Evolutionary conservation across 2,329 filamentous ascomycete genomes (phyloP).

Genomic region (Scedosporium aurantiacum): DNA sequence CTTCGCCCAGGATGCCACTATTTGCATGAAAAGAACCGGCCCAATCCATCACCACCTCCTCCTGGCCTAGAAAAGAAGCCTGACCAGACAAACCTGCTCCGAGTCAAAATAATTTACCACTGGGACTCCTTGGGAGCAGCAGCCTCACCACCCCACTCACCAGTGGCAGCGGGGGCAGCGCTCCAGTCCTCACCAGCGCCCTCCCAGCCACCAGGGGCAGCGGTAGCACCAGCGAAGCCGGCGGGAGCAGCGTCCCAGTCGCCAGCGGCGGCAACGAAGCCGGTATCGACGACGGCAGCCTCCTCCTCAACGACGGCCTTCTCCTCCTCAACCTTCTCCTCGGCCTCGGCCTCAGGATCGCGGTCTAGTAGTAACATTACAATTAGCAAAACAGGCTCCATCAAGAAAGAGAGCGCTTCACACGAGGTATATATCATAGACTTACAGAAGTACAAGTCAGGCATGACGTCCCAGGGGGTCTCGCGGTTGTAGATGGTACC

Average conservation of each 20-base stretch:
- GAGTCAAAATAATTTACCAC: slow-evolving; percentile 30
- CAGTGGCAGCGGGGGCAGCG: slow-evolving; percentile 54
- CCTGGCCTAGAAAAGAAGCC: background rate
- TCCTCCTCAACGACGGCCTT: slow-evolving; percentile 85
- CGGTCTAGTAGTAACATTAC: slow-evolving; percentile 48
- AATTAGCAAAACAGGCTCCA: background rate
- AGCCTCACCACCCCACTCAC: slow-evolving; percentile 56
- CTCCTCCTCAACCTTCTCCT: slow-evolving; percentile 93
- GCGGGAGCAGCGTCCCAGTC: slow-evolving; percentile 82
- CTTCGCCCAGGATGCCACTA: slow-evolving; percentile 9
- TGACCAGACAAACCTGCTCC: background rate
- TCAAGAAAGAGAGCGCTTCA: background rate
- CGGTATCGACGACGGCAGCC: slow-evolving; percentile 63
- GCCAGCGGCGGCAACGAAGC: slow-evolving; percentile 52
- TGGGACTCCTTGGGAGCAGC: slow-evolving; percentile 38
- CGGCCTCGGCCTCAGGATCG: slow-evolving; percentile 98
- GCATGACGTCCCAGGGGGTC: slow-evolving; percentile 97
- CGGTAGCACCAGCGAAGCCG: slow-evolving; percentile 51
- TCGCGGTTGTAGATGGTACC: slow-evolving; percentile 94
- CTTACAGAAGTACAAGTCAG: slow-evolving; percentile 97
- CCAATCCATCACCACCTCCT: background rate
- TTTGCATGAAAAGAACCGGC: slow-evolving; percentile 2
- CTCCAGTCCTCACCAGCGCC: slow-evolving; percentile 53
- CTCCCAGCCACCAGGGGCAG: slow-evolving; percentile 44
- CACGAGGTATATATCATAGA: slow-evolving; percentile 12